Conservation (phyloP, 108 stramenopile species). For the Cylindrotheca fusiformis region DNA sequence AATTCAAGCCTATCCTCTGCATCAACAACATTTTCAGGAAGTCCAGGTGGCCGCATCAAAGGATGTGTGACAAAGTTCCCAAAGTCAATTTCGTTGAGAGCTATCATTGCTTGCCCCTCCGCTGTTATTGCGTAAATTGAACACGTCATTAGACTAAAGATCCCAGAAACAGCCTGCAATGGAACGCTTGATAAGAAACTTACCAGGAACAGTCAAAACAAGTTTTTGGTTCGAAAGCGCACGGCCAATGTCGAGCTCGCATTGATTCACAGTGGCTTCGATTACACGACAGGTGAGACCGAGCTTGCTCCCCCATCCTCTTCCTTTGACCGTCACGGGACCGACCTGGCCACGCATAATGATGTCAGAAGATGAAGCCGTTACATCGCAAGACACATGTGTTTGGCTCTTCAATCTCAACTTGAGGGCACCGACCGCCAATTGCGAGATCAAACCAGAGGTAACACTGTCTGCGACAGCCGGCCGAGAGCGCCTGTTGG, state of each 20-base stretch:
- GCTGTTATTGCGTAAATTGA: constrained; percentile 21
- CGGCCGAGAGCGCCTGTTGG: not conserved
- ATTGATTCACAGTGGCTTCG: constrained; percentile 50
- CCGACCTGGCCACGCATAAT: constrained; percentile 38
- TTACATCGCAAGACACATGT: constrained; percentile 49
- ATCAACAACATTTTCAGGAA: not conserved
- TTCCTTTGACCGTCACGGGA: constrained; percentile 55
- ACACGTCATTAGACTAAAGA: not conserved
- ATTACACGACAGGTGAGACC: constrained; percentile 58
- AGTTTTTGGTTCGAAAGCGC: constrained; percentile 42
- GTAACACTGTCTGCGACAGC: constrained; percentile 23
- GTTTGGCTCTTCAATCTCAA: constrained; percentile 39
- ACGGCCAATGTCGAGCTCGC: constrained; percentile 44
- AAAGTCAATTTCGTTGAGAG: constrained; percentile 50
- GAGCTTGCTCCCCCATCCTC: constrained; percentile 40
- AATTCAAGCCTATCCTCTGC: constrained; percentile 24
- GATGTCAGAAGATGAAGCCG: constrained; percentile 22
- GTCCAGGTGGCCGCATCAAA: constrained; percentile 37
- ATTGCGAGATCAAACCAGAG: constrained; percentile 43
- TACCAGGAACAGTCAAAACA: constrained; percentile 39
- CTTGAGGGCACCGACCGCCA: constrained; percentile 51
- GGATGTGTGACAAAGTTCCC: constrained; percentile 64
- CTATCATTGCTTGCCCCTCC: constrained; percentile 47
- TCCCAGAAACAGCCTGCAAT: not conserved
- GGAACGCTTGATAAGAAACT: constrained; percentile 8